Evolutionary conservation across 768 basidiomycete genomes (phyloP), one percentile per base, ranked within the genome.

Genomic region (Steccherinum ochraceum): DNA sequence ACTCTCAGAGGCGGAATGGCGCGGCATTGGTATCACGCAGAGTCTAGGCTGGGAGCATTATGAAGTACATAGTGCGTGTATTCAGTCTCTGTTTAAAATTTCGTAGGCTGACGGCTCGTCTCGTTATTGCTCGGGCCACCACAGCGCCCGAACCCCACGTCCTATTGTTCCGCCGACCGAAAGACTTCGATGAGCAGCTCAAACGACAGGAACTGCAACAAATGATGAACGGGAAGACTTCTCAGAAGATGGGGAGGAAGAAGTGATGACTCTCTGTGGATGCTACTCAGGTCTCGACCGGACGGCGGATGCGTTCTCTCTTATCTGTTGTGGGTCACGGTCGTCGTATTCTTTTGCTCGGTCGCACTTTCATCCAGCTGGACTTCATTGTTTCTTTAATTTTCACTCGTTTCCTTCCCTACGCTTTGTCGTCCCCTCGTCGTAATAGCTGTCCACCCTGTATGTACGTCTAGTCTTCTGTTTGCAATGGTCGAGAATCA

Each of bases 41-140:
- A 93, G 90, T 67, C 73, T 95, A 20, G 94, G 94, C 3, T 98
- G 94, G 93, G 89, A 91, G 63, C 93, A 96, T 61, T 97, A 94
- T 61, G 93, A 94, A 73, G 89, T 94, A n/a, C 94, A 97, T 61
- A 89, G 93, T 86, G 56, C 56, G 76, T 56, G 19, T 13, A 16
- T 41, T 12, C 46, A n/a, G n/a, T n/a, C n/a, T n/a, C n/a, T n/a
- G n/a, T n/a, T n/a, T n/a, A n/a, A n/a, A n/a, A n/a, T n/a, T n/a
- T n/a, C n/a, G n/a, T n/a, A n/a, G 47, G 44, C 21, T 13, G 21
- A 24, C 18, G 43, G 30, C 21, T 48, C 11, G 13, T 45, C 19
- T 10, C 11, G 5, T 5, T n/a, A 35, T 40, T 21, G 12, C 30
- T 35, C 43, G 10, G 10, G 11, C 11, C 20, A 20, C n/a, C 18